Evolutionary conservation across 2,329 filamentous ascomycete genomes (phyloP), one percentile per base, ranked within the genome.

Genomic region (Phyllosticta citrichinensis): DNA sequence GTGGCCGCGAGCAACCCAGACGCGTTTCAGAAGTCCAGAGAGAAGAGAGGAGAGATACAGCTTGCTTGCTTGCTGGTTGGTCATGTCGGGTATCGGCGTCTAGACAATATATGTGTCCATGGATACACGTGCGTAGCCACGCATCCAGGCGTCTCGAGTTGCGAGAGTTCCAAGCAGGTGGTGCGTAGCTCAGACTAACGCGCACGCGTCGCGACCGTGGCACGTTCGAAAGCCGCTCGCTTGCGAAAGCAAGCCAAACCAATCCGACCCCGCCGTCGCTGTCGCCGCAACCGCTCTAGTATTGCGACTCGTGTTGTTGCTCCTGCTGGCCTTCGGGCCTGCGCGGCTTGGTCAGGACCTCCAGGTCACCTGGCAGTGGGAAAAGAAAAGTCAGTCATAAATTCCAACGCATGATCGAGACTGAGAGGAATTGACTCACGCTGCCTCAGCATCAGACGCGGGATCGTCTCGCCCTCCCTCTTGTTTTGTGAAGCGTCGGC

Each of bases 361-460:
- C 79, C 58, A 83, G 69, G 65, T 69, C 74, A 66, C 71, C 80
- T 82, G 63, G 52, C 19, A 62, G 27, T 47, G 5, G 40, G 14
- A 47, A 2, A 5, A 47, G n/a, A n/a, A 5, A 14, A 8, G 4
- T 47, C 2, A n/a, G 40, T 47, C 40, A 19, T n/a, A 5, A 19
- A n/a, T 62, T 55, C 52, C 10, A 59, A 56, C 30, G n/a, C 2
- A 8, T 17, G 4, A 14, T 19, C 47, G 33, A 5, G 11, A 20
- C 35, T 35, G 50, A 3, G n/a, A 25, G 17, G 24, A 57, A 40
- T n/a, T 14, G 22, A 81, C 89, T 70, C 85, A 96, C 93, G 87
- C 78, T 96, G 91, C 57, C 87, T 75, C 68, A 97, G 80, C 75
- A 79, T 92, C 69, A 97, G 73, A 56, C 77, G 71, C 60, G 75